Conservation (phyloP, 169 alveolate genomes). For the Cyclospora cayetanensis region DNA sequence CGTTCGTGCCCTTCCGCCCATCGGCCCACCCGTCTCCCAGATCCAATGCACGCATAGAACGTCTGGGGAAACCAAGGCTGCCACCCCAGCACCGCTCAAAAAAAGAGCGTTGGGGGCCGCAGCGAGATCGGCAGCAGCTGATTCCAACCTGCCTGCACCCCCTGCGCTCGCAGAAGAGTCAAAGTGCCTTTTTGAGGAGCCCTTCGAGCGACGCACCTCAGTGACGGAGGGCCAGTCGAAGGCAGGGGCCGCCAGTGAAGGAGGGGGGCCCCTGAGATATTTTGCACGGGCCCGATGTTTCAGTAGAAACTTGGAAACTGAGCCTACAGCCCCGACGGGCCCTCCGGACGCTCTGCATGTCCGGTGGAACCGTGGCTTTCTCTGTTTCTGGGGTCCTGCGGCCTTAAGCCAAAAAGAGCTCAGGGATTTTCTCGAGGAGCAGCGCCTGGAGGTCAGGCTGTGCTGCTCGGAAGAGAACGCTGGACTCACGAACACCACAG, state of each 20-base stretch:
- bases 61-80: background rate
- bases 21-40: background rate
- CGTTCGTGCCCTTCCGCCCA: slow-evolving; percentile 6
- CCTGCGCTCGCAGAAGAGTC: background rate
- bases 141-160: too few species aligned
- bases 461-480: background rate
- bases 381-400: slow-evolving; percentile 51
- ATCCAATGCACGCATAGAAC: background rate
- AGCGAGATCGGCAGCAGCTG: background rate
- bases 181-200: too few species aligned
- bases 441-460: slow-evolving; percentile 4
- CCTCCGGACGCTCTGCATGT: background rate
- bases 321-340: background rate
- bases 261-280: background rate
- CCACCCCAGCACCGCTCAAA: background rate
- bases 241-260: background rate
- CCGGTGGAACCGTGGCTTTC: slow-evolving; percentile 17
- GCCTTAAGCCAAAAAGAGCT: slow-evolving; percentile 30
- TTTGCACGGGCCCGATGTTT: background rate
- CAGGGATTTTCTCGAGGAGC: slow-evolving; percentile 47
- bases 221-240: too few species aligned
- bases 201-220: too few species aligned
- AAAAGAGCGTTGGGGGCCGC: background rate
- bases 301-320: background rate
- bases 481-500: too few species aligned